Evolutionary conservation across 148 eudicot species (phyloP).

Genomic region (Pharnaceum exiguum): DNA sequence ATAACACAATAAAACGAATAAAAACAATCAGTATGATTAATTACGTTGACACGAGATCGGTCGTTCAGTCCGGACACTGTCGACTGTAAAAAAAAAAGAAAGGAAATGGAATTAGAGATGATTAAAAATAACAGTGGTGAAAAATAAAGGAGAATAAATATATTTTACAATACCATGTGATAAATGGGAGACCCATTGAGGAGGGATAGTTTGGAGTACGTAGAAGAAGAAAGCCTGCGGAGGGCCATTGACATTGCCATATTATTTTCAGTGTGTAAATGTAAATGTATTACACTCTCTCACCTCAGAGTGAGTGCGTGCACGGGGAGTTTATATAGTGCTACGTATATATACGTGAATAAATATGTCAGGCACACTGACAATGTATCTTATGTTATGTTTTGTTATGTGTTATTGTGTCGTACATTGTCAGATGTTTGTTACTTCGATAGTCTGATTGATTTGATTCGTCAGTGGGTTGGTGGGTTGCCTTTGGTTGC

Average conservation of each 20-base stretch:
- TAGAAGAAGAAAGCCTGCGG: conserved; percentile 65
- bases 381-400: too few relatives aligned
- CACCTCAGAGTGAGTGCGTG: conserved; percentile 2
- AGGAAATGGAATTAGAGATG: background rate
- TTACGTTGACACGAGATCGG: conserved; percentile 27
- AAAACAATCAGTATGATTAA: background rate
- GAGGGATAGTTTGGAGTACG: conserved; percentile 31
- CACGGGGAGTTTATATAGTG: too few relatives aligned
- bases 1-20: background rate
- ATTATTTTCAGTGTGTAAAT: conserved; percentile 11
- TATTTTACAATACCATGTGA: conserved; percentile 39
- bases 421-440: too few relatives aligned
- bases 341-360: too few relatives aligned
- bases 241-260: conserved; percentile 93
- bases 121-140: background rate
- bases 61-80: conserved; percentile 64
- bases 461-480: too few relatives aligned
- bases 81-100: conserved; percentile 59
- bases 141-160: background rate
- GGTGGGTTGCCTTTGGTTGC: too few relatives aligned
- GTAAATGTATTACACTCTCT: background rate
- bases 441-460: too few relatives aligned
- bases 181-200: conserved; percentile 56
- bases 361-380: too few relatives aligned
- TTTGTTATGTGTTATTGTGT: too few relatives aligned